Percentiles rank a stretch among this genome's conserved stretches.
Conservation (phyloP, 106 monocot genomes). For the Phalaenopsis equestris region DNA sequence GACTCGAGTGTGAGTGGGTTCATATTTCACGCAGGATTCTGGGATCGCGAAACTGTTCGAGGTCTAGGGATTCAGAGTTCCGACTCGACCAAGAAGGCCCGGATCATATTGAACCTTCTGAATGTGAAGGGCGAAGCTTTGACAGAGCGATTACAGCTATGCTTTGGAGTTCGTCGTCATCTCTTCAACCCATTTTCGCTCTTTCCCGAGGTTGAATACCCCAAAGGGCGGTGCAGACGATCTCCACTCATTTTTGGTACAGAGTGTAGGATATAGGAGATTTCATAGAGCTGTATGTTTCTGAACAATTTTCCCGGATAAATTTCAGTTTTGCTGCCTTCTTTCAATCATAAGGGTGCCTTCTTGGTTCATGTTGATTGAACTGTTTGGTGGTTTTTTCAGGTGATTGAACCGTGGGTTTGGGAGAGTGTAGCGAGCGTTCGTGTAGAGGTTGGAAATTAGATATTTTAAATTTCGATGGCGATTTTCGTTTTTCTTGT, state of each 20-base stretch:
- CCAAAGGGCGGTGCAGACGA: neutral
- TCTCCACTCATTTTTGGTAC: neutral
- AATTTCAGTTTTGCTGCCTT: neutral
- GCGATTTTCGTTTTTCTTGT: neutral
- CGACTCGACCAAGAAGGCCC: neutral
- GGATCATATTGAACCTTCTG: neutral
- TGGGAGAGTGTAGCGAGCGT: neutral
- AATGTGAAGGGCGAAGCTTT: neutral
- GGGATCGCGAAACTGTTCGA: neutral
- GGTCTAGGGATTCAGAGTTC: neutral
- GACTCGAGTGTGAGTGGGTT: neutral
- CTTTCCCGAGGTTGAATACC: neutral
- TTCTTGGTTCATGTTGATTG: neutral
- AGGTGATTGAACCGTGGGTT: neutral
- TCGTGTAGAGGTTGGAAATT: neutral
- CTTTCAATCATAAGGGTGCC: neutral
- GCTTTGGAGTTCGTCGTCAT: neutral
- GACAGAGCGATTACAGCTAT: slow-evolving; percentile 6
- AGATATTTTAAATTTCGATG: neutral
- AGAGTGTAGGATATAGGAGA: neutral
- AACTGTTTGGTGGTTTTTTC: neutral
- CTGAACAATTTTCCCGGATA: neutral
- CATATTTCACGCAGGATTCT: neutral
- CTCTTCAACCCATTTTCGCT: neutral
- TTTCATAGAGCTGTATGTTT: neutral